Evolutionary conservation across 257 asterid genomes (phyloP), one percentile per base, ranked within the genome.

Genomic region (Ajuga chamaepitys): DNA sequence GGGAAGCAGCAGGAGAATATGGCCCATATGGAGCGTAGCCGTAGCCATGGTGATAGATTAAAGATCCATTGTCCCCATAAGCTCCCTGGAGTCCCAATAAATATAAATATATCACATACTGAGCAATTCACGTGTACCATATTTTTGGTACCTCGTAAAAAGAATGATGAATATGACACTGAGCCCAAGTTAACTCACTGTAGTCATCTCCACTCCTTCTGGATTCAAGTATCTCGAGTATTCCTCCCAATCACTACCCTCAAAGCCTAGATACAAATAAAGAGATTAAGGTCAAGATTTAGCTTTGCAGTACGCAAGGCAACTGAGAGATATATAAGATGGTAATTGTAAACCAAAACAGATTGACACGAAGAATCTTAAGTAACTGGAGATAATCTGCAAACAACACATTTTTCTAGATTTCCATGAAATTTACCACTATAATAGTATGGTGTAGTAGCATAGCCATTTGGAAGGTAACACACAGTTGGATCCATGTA

Each of bases 31-130:
- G 77, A 40, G 83, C 64, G 71, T 81, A 87, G 41, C 92, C 78
- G 64, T 82, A 87, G 37, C 86, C 82, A 74, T 62, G 84, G 67
- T 80, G 95, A 76, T 82, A 85, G 76, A 85, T 26, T 50, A 83
- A 67, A 8, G 94, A 81, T 20, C 85, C 88, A 45, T 72, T 85
- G 68, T 87, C 95, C 67, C 88, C 93, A 78, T 81, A 87, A 63
- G 71, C 81, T 46, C 90, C 90, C 95, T 87, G 80, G 26, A 53
- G 34, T 35, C 24, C 14, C 62, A 40, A 66, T 17, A 0, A 46
- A 64, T 18, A n/a, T 26, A 52, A 18, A 70, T 20, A 7, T 17
- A 18, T 21, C 21, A 22, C 16, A 22, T 16, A 51, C 35, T 10
- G 4, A 37, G 28, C 41, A 58, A 5, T 25, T 13, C 24, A 22